Conservation (phyloP, 148 eudicot species). For the Vaccinium myrtillus region DNA sequence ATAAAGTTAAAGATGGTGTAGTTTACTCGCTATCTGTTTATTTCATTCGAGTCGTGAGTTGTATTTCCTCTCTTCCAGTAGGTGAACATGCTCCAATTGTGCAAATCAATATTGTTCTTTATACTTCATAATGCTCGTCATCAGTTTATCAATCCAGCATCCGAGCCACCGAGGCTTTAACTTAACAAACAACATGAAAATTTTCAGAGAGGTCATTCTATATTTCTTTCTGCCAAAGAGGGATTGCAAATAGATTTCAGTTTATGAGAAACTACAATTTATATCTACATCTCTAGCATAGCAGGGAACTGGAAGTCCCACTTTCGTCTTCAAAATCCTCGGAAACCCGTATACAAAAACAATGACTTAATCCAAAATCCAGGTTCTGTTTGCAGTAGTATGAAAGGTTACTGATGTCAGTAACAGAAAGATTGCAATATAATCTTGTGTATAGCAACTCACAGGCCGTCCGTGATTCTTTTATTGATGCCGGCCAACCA, state of each 20-base stretch:
- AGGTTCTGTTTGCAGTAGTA: conserved; percentile 25
- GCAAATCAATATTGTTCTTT: neutral
- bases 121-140: neutral
- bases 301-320: neutral
- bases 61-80: neutral
- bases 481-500: conserved; percentile 60
- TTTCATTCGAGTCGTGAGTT: neutral
- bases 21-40: neutral
- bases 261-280: conserved; percentile 6
- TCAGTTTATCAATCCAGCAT: neutral
- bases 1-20: neutral
- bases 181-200: neutral
- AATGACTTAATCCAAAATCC: neutral
- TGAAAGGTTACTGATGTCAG: conserved; percentile 27
- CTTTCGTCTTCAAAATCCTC: neutral
- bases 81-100: neutral
- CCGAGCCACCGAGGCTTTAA: neutral
- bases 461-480: conserved; percentile 25
- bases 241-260: neutral
- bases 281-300: neutral
- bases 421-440: conserved; percentile 25
- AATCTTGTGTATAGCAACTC: conserved; percentile 32
- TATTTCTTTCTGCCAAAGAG: neutral
- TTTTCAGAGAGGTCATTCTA: neutral
- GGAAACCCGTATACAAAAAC: neutral